Base-by-base conservation (phyloP, 441 rosid species). In the Isatis lusitanica region DNA sequence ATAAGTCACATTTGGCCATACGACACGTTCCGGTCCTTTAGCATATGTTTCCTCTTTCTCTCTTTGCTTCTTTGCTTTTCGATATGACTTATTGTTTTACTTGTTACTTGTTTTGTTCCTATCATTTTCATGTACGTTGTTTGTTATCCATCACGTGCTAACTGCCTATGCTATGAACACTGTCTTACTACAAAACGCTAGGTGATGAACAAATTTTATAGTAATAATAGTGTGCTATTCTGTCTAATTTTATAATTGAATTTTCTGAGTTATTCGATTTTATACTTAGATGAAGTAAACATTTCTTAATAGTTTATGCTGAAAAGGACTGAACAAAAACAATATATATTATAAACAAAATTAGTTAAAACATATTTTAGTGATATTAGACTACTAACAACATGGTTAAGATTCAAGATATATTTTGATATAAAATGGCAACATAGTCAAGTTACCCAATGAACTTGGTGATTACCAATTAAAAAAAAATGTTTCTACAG, bases 21-120 rank as follows among this genome's bases (percentile, higher is more conserved):
- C 8, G 68, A 71, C 69, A 51, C 51, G 44, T 13, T 62, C 75
- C 68, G 62, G 9, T 30, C 11, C 61, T 62, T 61, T 39, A 38
- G 43, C 68, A 26, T 15, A 10, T 44, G 68, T 63, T 43, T 43
- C 40, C 24, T n/a, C 61, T 30, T 31, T 56, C 39, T 21, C 24
- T 21, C 24, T 21, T 55, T 55, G 12, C 39, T 31, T 55, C 43
- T 71, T 50, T 62, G 53, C 26, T 51, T 47, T 63, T 18, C 6
- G 56, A 53, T 10, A 13, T 63, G 38, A 63, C 57, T 53, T 6
- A 63, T 72, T 72, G 35, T 53, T 43, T 63, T 63, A 42, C 56
- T 6, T 63, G 63, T 71, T 51, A 13, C 2, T 39, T 61, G 74
- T 51, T 70, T 48, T 60, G 40, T 26, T 36, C 40, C 13, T 36